Evolutionary conservation across 1,284 basidiomycete genomes (phyloP).

Genomic region (Malassezia nana): DNA sequence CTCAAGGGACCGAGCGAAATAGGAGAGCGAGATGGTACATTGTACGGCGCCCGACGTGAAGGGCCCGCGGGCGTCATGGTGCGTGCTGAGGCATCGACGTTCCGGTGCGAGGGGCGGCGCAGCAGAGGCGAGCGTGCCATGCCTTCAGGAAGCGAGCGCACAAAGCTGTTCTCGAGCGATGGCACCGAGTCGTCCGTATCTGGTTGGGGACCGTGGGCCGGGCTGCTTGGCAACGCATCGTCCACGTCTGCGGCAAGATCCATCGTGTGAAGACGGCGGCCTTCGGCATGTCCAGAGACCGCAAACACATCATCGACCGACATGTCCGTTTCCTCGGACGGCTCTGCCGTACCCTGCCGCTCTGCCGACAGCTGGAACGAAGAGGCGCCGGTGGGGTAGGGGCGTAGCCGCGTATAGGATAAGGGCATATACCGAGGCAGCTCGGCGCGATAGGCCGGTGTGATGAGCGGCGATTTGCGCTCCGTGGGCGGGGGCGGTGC

Average conservation of each 20-base stretch:
- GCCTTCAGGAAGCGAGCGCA: neutral
- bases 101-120: slow-evolving; percentile 15
- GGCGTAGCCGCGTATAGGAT: slow-evolving; percentile 6
- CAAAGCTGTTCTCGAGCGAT: slow-evolving; percentile 6
- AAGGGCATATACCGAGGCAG: slow-evolving; percentile 1
- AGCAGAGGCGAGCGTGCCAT: neutral
- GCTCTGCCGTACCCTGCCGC: neutral
- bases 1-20: slow-evolving; percentile 2
- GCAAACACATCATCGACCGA: slow-evolving; percentile 26
- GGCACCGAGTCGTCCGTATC: slow-evolving; percentile 20
- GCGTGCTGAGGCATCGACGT: neutral
- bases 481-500: neutral
- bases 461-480: neutral
- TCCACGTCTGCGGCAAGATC: slow-evolving; percentile 11
- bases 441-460: slow-evolving; percentile 6
- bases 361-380: slow-evolving; percentile 13
- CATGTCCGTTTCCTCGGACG: slow-evolving; percentile 18
- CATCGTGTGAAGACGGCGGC: slow-evolving; percentile 18
- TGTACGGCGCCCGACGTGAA: slow-evolving; percentile 14
- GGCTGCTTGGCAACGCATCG: slow-evolving; percentile 6
- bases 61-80: neutral
- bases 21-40: slow-evolving; percentile 13
- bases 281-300: slow-evolving; percentile 21
- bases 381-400: slow-evolving; percentile 2
- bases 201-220: slow-evolving; percentile 26